phyloP scores from a whole-genome alignment of 2,329 filamentous ascomycete species.

The Aspergillus pseudoglaucus region DNA sequence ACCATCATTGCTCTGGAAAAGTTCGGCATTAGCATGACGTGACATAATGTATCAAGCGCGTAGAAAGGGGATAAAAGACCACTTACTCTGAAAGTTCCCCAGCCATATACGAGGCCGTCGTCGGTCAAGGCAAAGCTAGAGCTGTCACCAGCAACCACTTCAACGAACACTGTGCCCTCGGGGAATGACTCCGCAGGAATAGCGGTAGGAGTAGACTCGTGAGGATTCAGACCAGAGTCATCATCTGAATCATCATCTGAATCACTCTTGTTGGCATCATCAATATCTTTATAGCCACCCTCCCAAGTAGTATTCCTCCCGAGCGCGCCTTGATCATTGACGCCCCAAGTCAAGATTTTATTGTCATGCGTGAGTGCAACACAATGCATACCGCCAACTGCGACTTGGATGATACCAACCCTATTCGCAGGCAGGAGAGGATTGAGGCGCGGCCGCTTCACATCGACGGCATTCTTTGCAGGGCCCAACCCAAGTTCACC shows the following conservation, averaged over 20 bases:
- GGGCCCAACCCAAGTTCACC: slow-evolving; percentile 75
- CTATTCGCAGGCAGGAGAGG: slow-evolving; percentile 49
- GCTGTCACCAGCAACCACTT: slow-evolving; percentile 55
- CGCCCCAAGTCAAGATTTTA: slow-evolving; percentile 78
- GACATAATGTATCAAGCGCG: slow-evolving; percentile 2
- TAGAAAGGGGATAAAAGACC: background rate
- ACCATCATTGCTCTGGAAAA: slow-evolving; percentile 53
- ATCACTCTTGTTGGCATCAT: slow-evolving; percentile 29
- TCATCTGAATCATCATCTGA: slow-evolving; percentile 41
- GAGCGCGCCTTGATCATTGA: slow-evolving; percentile 77
- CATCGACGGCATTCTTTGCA: slow-evolving; percentile 60
- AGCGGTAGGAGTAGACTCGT: slow-evolving; percentile 49
- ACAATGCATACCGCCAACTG: slow-evolving; percentile 76
- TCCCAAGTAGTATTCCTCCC: slow-evolving; percentile 67
- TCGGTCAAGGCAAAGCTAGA: slow-evolving; percentile 55
- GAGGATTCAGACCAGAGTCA: slow-evolving; percentile 51
- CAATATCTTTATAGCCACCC: slow-evolving; percentile 52
- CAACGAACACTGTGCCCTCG: slow-evolving; percentile 48
- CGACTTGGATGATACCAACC: slow-evolving; percentile 66
- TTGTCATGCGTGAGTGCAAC: slow-evolving; percentile 72
- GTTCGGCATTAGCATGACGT: slow-evolving; percentile 3
- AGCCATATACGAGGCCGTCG: slow-evolving; percentile 55
- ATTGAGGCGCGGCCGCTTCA: slow-evolving; percentile 68
- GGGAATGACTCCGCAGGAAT: slow-evolving; percentile 46
- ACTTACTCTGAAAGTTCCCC: slow-evolving; percentile 56